phyloP scores from a whole-genome alignment of 2,329 filamentous ascomycete genomes.

The Clonostachys sp. region DNA sequence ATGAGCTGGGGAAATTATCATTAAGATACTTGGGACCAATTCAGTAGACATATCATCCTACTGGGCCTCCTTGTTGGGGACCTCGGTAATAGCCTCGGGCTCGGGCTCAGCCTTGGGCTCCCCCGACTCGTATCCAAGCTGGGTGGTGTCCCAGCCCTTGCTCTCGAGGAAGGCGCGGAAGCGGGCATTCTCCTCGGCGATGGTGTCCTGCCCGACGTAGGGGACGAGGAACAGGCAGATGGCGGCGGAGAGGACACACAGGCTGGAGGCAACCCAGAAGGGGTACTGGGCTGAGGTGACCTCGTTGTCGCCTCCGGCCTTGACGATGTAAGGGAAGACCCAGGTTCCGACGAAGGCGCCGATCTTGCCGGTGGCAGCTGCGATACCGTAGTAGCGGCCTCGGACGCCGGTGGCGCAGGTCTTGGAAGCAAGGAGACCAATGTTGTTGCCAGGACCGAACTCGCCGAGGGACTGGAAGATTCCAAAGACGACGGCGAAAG shows the following conservation, averaged over 20 bases:
- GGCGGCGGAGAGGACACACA: slow-evolving; percentile 71
- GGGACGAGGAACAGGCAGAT: slow-evolving; percentile 62
- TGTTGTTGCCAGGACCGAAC: slow-evolving; percentile 86
- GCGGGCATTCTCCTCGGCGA: slow-evolving; percentile 68
- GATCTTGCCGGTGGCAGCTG: slow-evolving; percentile 70
- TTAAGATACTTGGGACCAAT: no score
- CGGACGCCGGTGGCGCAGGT: slow-evolving; percentile 85
- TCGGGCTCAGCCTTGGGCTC: slow-evolving; percentile 8
- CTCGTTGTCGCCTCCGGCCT: slow-evolving; percentile 43
- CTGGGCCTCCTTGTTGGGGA: neutral
- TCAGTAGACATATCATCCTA: no score
- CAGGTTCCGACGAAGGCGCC: slow-evolving; percentile 84
- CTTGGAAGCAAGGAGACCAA: slow-evolving; percentile 81
- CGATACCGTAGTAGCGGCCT: slow-evolving; percentile 67
- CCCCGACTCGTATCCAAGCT: slow-evolving; percentile 38
- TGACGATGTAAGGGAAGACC: slow-evolving; percentile 70
- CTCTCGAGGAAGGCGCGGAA: slow-evolving; percentile 71
- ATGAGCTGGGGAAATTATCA: no score
- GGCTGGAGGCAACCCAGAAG: slow-evolving; percentile 76
- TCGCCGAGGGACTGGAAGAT: slow-evolving; percentile 31
- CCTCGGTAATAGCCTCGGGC: neutral
- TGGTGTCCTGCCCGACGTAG: slow-evolving; percentile 79
- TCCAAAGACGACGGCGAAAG: slow-evolving; percentile 28
- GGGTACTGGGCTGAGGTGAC: slow-evolving; percentile 72
- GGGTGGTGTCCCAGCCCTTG: slow-evolving; percentile 70